phyloP scores from a whole-genome alignment of 331 rosid genomes.

The Malus hybrid region DNA sequence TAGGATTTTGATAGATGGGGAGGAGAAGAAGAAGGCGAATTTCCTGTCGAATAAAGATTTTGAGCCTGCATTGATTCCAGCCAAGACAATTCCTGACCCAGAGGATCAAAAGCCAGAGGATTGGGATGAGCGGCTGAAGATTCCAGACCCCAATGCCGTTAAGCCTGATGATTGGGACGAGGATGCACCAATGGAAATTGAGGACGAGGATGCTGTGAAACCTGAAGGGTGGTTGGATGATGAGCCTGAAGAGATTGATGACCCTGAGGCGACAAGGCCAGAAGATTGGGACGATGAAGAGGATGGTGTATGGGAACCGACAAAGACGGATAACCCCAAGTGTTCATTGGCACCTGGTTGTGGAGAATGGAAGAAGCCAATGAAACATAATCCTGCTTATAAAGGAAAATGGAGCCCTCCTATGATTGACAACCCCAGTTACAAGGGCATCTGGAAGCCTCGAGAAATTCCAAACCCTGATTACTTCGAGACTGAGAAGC shows the following conservation, averaged over 20 bases:
- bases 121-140: constrained; percentile 86
- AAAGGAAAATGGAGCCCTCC: constrained; percentile 91
- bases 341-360: constrained; percentile 88
- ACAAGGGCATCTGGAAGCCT: constrained; percentile 96
- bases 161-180: constrained; percentile 99
- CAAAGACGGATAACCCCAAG: constrained; percentile 72
- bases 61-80: constrained; percentile 82
- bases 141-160: constrained; percentile 78
- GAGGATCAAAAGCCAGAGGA: constrained; percentile 86
- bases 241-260: constrained; percentile 86
- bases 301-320: constrained; percentile 98
- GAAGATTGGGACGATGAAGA: constrained; percentile 98
- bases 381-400: constrained; percentile 83
- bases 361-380: constrained; percentile 96
- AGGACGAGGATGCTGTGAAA: constrained; percentile 78
- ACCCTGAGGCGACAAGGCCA: constrained; percentile 87
- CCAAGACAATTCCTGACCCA: constrained; percentile 77
- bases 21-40: constrained; percentile 70
- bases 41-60: constrained; percentile 73
- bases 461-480: constrained; percentile 80
- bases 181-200: constrained; percentile 87
- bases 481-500: constrained; percentile 65
- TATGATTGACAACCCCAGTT: constrained; percentile 69
- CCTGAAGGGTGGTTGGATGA: constrained; percentile 96
- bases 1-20: constrained; percentile 69